A percentile compares a stretch with the other conserved stretches of the same genome.
These are phyloP conservation scores for Prunus yedoensis DNA, from an alignment of 331 rosid genomes.

Conservation along the genomic window DNA sequence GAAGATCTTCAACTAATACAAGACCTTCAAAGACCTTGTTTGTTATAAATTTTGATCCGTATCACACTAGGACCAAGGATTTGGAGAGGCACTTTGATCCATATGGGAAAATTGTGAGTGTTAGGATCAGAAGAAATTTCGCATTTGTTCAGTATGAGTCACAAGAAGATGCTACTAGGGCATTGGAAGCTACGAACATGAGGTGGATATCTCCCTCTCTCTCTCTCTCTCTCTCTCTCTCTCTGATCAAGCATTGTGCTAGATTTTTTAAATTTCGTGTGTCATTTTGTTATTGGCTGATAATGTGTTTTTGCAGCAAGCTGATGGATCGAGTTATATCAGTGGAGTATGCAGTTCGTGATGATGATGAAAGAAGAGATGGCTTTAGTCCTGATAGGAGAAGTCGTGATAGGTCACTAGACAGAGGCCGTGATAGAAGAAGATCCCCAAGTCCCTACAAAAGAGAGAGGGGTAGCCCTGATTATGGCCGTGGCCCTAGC, in stretches of 20 bases:
- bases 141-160: slow-evolving; percentile 95
- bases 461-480: slow-evolving; percentile 96
- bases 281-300: background rate
- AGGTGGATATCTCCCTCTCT: slow-evolving; percentile 48
- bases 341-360: slow-evolving; percentile 85
- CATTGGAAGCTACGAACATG: slow-evolving; percentile 88
- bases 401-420: slow-evolving; percentile 45
- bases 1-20: slow-evolving; percentile 62
- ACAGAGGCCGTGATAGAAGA: slow-evolving; percentile 71
- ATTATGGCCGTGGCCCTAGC: slow-evolving; percentile 81
- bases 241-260: too few species aligned
- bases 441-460: slow-evolving; percentile 87
- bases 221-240: background rate
- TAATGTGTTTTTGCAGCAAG: slow-evolving; percentile 62
- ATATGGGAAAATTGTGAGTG: slow-evolving; percentile 91
- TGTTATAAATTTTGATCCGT: slow-evolving; percentile 92
- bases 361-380: slow-evolving; percentile 78
- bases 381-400: slow-evolving; percentile 70
- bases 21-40: slow-evolving; percentile 92
- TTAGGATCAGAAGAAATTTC: slow-evolving; percentile 90
- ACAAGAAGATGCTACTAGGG: slow-evolving; percentile 90
- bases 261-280: too few species aligned
- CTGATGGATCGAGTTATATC: slow-evolving; percentile 91
- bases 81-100: slow-evolving; percentile 97
- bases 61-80: slow-evolving; percentile 87